A percentile compares a stretch with the other conserved stretches of the same genome.
These are phyloP conservation scores for Auriculariales sp. DNA, from an alignment of 768 basidiomycete genomes.

Conservation along the genomic window DNA sequence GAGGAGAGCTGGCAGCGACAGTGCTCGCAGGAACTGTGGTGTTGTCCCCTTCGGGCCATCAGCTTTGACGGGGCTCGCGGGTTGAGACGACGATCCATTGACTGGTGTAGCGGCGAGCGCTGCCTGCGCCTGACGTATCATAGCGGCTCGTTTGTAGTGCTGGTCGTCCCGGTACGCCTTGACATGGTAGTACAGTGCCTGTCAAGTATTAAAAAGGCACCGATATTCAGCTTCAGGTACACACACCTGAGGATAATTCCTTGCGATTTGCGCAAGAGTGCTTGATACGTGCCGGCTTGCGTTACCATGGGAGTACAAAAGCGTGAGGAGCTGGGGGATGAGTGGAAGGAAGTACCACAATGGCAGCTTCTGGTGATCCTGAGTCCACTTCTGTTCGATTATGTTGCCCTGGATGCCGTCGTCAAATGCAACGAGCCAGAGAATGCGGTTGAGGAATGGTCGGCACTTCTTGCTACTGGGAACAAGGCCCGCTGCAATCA, in stretches of 20 bases:
- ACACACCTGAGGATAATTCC: constrained; percentile 79
- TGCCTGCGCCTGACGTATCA: constrained; percentile 27
- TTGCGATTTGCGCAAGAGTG: constrained; percentile 77
- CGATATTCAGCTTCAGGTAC: not conserved
- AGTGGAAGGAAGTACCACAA: constrained; percentile 99
- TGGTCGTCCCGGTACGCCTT: constrained; percentile 68
- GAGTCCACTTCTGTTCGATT: constrained; percentile 26
- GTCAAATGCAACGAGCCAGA: constrained; percentile 95
- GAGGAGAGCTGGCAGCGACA: constrained; percentile 11
- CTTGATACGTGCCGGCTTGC: constrained; percentile 87
- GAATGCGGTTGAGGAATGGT: constrained; percentile 75
- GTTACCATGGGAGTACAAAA: constrained; percentile 70
- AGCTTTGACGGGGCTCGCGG: not conserved
- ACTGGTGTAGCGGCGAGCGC: constrained; percentile 18
- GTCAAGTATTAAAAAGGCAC: not conserved
- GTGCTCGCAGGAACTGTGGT: constrained; percentile 7
- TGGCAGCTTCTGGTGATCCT: constrained; percentile 87
- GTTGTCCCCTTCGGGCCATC: constrained; percentile 12
- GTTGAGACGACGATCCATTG: not conserved
- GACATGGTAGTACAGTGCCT: constrained; percentile 93
- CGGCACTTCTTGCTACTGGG: constrained; percentile 89
- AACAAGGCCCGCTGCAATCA: constrained; percentile 92
- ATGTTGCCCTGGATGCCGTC: constrained; percentile 46
- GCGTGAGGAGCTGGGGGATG: constrained; percentile 89
- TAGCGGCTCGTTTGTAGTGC: constrained; percentile 17